These are phyloP conservation scores for Mariannaea sp. DNA, from an alignment of 2,329 filamentous ascomycete species.

Conservation along the genomic window DNA sequence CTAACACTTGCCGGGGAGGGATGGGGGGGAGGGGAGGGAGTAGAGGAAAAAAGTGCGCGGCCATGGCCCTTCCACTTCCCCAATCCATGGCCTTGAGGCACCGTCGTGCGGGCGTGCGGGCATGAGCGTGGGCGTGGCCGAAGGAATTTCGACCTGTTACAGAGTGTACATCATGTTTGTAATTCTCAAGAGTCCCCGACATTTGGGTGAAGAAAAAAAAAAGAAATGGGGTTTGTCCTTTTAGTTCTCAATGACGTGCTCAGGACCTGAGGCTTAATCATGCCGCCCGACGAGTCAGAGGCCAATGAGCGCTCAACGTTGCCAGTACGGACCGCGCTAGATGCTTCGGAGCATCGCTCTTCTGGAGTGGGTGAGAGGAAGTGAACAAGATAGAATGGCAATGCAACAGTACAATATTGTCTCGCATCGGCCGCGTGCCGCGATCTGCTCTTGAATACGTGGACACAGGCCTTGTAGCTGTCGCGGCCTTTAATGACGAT, in stretches of 20 bases:
- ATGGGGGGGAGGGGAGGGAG: slow-evolving; percentile 8
- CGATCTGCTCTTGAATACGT: neutral
- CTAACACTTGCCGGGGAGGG: slow-evolving; percentile 23
- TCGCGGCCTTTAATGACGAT: slow-evolving; percentile 3
- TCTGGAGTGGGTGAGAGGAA: too few species aligned
- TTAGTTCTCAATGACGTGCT: slow-evolving; percentile 44
- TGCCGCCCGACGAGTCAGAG: slow-evolving; percentile 33
- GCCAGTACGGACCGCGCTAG: slow-evolving; percentile 23
- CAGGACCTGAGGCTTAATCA: slow-evolving; percentile 41
- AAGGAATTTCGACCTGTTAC: slow-evolving; percentile 12
- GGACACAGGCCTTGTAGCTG: neutral
- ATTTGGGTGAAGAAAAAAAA: slow-evolving; percentile 22
- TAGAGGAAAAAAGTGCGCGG: slow-evolving; percentile 34
- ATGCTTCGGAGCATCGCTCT: slow-evolving; percentile 38
- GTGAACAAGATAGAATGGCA: too few species aligned
- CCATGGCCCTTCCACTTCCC: slow-evolving; percentile 15
- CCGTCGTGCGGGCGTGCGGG: slow-evolving; percentile 3
- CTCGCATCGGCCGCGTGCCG: neutral
- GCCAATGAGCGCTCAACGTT: slow-evolving; percentile 32
- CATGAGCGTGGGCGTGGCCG: slow-evolving; percentile 10
- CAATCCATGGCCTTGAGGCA: slow-evolving; percentile 7
- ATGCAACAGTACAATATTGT: neutral
- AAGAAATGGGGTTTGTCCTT: slow-evolving; percentile 35
- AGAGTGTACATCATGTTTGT: slow-evolving; percentile 2
- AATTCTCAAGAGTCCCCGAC: slow-evolving; percentile 16